Base-by-base conservation (phyloP, 345 rosid genomes). In the Acer saccharum region DNA sequence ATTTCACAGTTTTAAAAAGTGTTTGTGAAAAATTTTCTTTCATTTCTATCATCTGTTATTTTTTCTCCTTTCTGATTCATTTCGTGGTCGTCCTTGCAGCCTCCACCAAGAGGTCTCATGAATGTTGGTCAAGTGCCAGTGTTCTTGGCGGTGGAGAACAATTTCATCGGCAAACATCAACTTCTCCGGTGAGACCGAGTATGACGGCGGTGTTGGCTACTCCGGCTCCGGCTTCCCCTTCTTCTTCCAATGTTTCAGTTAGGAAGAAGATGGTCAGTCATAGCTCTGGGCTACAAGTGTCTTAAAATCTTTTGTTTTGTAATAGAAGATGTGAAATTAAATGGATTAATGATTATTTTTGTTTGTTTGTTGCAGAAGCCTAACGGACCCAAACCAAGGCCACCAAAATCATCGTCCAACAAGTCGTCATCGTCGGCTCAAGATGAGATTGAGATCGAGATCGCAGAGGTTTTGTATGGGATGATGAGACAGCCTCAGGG, bases 401-500 rank as follows among this genome's bases (percentile, higher is more conserved):
- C 91, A n/a, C 98, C 98, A 0, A 97, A 91, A 73, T 88, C 98
- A 17, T 86, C 92, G n/a, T 0, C 76, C 95, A 23, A 91, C 70
- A 74, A 89, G 79, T 76, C 92, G 6, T 54, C 88, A 1, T 83
- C 95, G 18, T 87, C 97, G 13, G 90, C 89, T 57, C 99, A 94
- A 75, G 99, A 97, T 54, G 98, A 97, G 84, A 94, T 94, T 80
- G 99, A 97, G 91, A 90, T 97, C 80, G 99, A 97, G 93, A 94
- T 97, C 32, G 99, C 99, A 0, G 97, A 97, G 81, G 99, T 97
- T 23, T 80, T 97, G 50, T 97, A 91, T 65, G 98, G 97, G 10
- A 83, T 96, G 98, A 84, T 88, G 97, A 88, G 93, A 82, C 96
- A 91, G 85, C 97, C 98, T 20, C 88, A 86, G 46, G 93, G 81